These are phyloP conservation scores for Fonsecaea monophora DNA, from an alignment of 2,329 filamentous ascomycete species.

Conservation along the genomic window DNA sequence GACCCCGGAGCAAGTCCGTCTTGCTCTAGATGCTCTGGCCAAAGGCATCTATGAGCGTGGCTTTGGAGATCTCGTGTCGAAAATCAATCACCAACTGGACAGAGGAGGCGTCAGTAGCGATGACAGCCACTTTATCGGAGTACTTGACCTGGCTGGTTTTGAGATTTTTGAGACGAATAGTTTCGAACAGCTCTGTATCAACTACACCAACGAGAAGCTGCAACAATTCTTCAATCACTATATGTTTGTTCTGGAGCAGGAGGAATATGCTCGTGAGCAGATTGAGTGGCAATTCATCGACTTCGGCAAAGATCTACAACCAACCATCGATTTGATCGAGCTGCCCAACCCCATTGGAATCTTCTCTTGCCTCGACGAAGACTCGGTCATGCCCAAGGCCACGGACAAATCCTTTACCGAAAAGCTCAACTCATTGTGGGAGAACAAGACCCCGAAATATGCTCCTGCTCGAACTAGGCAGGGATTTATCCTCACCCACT, in stretches of 20 bases:
- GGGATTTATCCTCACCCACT: conserved; percentile 95
- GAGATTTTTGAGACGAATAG: conserved; percentile 99
- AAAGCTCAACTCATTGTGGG: conserved; percentile 95
- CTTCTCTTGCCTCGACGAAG: conserved; percentile 96
- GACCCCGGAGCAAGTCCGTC: conserved; percentile 92
- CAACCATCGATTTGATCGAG: conserved; percentile 97
- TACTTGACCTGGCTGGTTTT: conserved; percentile 98
- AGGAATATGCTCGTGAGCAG: conserved; percentile 95
- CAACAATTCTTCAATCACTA: conserved; percentile 99
- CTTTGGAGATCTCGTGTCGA: conserved; percentile 88
- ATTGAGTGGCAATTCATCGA: conserved; percentile 99
- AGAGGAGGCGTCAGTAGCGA: conserved; percentile 81
- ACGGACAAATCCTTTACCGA: conserved; percentile 97
- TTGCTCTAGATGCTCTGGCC: conserved; percentile 86
- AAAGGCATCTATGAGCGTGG: conserved; percentile 98
- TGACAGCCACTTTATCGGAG: conserved; percentile 94
- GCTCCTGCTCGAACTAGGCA: conserved; percentile 84
- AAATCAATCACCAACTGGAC: conserved; percentile 91
- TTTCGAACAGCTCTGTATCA: conserved; percentile 99
- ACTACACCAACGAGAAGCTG: conserved; percentile 98
- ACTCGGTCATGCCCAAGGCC: conserved; percentile 98
- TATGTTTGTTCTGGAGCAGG: conserved; percentile 99
- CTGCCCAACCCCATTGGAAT: conserved; percentile 96
- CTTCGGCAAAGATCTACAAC: conserved; percentile 94
- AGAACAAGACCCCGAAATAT: conserved; percentile 94